Evolutionary conservation across 352 stramenopile species (phyloP).

Genomic region (Pythium plurisporium): DNA sequence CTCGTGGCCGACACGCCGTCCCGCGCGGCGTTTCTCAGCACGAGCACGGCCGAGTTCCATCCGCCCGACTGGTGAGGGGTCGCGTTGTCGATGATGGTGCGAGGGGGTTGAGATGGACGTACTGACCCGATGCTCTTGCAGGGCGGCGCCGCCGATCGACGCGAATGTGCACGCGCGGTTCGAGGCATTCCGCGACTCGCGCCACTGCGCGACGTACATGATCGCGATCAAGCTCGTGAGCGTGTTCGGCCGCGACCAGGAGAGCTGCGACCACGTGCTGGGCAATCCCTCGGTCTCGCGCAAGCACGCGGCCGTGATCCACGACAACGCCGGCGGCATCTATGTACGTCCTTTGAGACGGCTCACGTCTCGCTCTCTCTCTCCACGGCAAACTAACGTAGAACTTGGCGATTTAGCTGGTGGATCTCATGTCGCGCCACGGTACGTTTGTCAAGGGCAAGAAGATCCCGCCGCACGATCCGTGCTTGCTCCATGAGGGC

Average conservation of each 20-base stretch:
- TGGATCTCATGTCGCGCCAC: slow-evolving; percentile 87
- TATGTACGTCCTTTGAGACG: slow-evolving; percentile 40
- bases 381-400: background rate
- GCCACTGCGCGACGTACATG: slow-evolving; percentile 84
- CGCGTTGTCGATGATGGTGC: too few species aligned
- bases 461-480: slow-evolving; percentile 84
- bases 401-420: slow-evolving; percentile 38
- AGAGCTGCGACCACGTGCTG: slow-evolving; percentile 82
- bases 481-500: slow-evolving; percentile 76
- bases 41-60: slow-evolving; percentile 70
- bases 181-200: slow-evolving; percentile 69
- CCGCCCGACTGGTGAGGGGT: slow-evolving; percentile 59
- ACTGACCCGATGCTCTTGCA: too few species aligned
- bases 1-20: slow-evolving; percentile 27
- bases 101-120: too few species aligned
- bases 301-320: slow-evolving; percentile 85
- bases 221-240: slow-evolving; percentile 78
- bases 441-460: slow-evolving; percentile 80
- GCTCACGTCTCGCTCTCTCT: background rate
- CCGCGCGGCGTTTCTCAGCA: slow-evolving; percentile 74
- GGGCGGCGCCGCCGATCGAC: slow-evolving; percentile 63
- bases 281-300: slow-evolving; percentile 84
- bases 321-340: slow-evolving; percentile 74
- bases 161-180: slow-evolving; percentile 63
- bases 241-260: slow-evolving; percentile 81